Base-by-base conservation (phyloP, 192 early-diverging fungal species). In the Coemansia guatemalensis region DNA sequence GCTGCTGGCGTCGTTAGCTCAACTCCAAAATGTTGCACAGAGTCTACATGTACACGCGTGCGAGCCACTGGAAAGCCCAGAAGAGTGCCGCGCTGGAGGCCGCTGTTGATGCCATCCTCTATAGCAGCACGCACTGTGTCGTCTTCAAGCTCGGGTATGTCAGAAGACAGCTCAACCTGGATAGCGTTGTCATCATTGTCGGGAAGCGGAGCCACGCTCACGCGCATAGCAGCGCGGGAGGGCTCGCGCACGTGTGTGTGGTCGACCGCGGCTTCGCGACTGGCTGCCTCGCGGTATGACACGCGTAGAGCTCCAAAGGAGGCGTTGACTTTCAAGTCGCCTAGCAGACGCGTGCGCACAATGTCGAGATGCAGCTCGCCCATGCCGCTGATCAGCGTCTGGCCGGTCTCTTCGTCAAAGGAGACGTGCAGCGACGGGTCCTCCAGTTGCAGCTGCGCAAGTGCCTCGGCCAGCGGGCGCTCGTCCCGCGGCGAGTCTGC, bases 301-400 rank as follows among this genome's bases (percentile, higher is more conserved):
- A 98, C 94, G 30, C 87, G 82, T 82, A 97, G 91, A 30, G 82
- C 77, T 9, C 96, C 96, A 72, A 97, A 88, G 20, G 88, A 83
- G 14, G 89, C 89, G 24, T 88, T 86, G 56, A 90, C 86, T 57
- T 88, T 87, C 65, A 92, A 88, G 25, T 89, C 88, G 26, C 88
- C 88, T n/a, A 88, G 35, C 23, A 98, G 74, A n/a, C 95, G 75
- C 32, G 94, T 93, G 44, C 87, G 87, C 12, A 93, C 86, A 17
- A 98, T 89, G 61, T 98, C 95, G 27, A 98, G 69, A 69, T 98
- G 96, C 54, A 98, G 81, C 64, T 96, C 96, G 7, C 96, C 96
- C 94, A 96, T 95, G 0, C 94, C 96, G 65, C 90, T 87, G 5
- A 98, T 67, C 53, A 96, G 65, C 20, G 86, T 90, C 68, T 98